These are phyloP conservation scores for Orychophragmus violaceus DNA, from an alignment of 345 rosid genomes.

Conservation along the genomic window DNA sequence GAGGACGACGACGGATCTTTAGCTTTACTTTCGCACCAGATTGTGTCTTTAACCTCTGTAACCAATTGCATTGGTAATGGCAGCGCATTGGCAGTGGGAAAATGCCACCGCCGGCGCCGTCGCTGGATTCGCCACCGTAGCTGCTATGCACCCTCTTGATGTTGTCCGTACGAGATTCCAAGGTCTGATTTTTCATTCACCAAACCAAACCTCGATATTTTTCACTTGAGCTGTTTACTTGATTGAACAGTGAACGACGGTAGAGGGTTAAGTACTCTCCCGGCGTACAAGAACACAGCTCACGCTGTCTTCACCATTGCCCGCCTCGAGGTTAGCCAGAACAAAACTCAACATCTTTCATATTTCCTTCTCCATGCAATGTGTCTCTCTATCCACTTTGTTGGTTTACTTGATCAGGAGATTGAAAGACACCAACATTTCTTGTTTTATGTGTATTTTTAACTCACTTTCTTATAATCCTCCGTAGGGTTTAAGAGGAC, in stretches of 20 bases:
- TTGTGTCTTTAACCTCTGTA: neutral
- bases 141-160: conserved; percentile 81
- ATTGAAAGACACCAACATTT: no score
- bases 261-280: conserved; percentile 48
- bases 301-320: conserved; percentile 70
- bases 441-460: neutral
- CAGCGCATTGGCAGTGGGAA: neutral
- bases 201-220: neutral
- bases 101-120: conserved; percentile 59
- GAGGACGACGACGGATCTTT: neutral
- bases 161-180: conserved; percentile 90
- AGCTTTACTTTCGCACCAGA: no score
- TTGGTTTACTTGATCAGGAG: no score
- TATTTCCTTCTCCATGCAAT: neutral
- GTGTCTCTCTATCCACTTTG: neutral
- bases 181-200: conserved; percentile 35
- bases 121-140: conserved; percentile 87
- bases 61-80: neutral
- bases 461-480: neutral
- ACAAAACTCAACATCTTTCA: neutral
- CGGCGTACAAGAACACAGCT: conserved; percentile 68
- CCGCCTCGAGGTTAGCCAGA: neutral
- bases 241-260: conserved; percentile 62
- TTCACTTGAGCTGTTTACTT: neutral
- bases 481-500: conserved; percentile 76